Percentiles rank a stretch among this genome's conserved stretches.
These are phyloP conservation scores for Penicillium macrosclerotiorum DNA, from an alignment of 495 filamentous ascomycete species.

Conservation along the genomic window DNA sequence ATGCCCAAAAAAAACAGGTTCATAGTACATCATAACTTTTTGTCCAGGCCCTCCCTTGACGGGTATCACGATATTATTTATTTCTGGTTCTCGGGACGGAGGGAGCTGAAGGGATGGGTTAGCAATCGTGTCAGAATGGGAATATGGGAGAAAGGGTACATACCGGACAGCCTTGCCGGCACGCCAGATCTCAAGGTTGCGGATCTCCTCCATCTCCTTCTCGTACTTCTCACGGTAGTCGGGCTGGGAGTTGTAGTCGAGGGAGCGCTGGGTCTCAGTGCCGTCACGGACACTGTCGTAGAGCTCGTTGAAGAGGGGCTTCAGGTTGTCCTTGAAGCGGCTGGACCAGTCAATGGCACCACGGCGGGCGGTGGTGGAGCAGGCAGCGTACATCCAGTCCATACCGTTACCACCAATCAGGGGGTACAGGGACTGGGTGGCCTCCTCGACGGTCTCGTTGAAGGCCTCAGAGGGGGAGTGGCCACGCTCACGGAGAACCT, in stretches of 20 bases:
- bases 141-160: slow-evolving; percentile 24
- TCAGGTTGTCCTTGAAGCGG: slow-evolving; percentile 91
- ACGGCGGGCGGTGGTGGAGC: slow-evolving; percentile 96
- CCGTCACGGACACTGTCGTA: slow-evolving; percentile 89
- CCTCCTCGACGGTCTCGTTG: slow-evolving; percentile 99
- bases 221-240: slow-evolving; percentile 97
- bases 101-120: slow-evolving; percentile 46
- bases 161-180: slow-evolving; percentile 88
- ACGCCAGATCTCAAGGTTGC: slow-evolving; percentile 95
- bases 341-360: slow-evolving; percentile 98
- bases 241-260: slow-evolving; percentile 91
- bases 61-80: slow-evolving; percentile 50
- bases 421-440: slow-evolving; percentile 95
- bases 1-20: slow-evolving; percentile 33
- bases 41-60: slow-evolving; percentile 20
- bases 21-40: slow-evolving; percentile 50
- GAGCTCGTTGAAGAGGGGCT: slow-evolving; percentile 96
- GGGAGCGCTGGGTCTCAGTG: slow-evolving; percentile 85
- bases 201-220: slow-evolving; percentile 95
- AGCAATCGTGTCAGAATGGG: not conserved
- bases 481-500: slow-evolving; percentile 97
- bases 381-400: slow-evolving; percentile 99
- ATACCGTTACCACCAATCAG: slow-evolving; percentile 95
- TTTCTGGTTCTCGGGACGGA: slow-evolving; percentile 92
- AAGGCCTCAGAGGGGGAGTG: slow-evolving; percentile 97